Evolutionary conservation across 139 green algal species (phyloP), one percentile per base, ranked within the genome.

Genomic region (Tetraselmis chui): DNA sequence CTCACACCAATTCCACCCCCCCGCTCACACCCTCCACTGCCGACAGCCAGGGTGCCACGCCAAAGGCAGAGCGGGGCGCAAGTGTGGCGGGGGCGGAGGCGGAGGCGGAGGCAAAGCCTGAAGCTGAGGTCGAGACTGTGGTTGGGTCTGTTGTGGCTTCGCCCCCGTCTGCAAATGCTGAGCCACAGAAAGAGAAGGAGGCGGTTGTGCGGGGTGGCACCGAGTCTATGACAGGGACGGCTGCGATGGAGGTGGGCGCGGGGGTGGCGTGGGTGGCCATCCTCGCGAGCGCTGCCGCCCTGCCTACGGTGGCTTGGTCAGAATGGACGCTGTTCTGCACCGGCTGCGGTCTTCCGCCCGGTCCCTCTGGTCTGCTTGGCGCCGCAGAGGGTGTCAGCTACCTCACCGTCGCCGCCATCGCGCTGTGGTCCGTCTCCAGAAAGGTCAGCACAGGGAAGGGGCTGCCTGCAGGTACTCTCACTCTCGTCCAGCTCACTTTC

Each of bases 341-440:
- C 83, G 91, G 91, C n/a, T 94, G 90, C 81, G 91, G 91, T 27
- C 86, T 94, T 59, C 91, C 91, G 22, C 91, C 91, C 0, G 91
- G 91, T 22, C 91, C 91, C 23, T 79, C 82, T n/a, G 91, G 91
- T 23, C 30, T 84, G 29, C 78, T 95, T 28, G 91, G 91, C 29
- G 91, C 87, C 0, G 76, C 86, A n/a, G 91, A 95, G 83, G 91
- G 91, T 45, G 31, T 95, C 23, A 77, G 30, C 23, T 95, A 94
- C 82, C 86, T 94, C 5, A 79, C 75, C 0, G 83, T 94, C 2
- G 83, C 83, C 23, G 88, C 80, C 31, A 23, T 93, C 1, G 82
- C 86, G 24, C 31, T 78, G 1, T 89, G 85, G 87, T 85, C 77
- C 59, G n/a, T 88, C 2, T 18, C 31, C 28, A 31, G 32, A 59